phyloP scores from a whole-genome alignment of 163 green algal species.

The Scenedesmus sp. region DNA sequence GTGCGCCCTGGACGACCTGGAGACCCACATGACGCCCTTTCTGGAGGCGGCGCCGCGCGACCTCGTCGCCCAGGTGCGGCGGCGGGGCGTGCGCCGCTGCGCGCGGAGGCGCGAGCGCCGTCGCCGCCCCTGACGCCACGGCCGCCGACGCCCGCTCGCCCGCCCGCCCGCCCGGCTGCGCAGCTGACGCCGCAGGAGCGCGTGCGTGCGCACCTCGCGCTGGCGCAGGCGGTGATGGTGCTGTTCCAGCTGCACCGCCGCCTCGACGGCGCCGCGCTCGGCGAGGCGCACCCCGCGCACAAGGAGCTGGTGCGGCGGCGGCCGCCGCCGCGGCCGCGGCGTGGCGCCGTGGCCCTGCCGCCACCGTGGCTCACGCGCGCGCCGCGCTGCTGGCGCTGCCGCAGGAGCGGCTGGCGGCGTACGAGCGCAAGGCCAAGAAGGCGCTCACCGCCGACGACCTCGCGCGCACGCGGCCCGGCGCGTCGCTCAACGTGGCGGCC shows the following conservation, averaged over 20 bases:
- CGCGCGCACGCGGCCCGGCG: slow-evolving; percentile 28
- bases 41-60: slow-evolving; percentile 22
- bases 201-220: slow-evolving; percentile 17
- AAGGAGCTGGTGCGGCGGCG: slow-evolving; percentile 29
- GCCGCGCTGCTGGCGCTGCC: neutral
- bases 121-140: neutral
- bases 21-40: slow-evolving; percentile 29
- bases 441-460: slow-evolving; percentile 51
- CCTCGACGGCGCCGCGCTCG: slow-evolving; percentile 10
- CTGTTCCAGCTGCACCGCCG: slow-evolving; percentile 21
- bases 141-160: neutral
- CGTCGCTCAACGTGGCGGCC: slow-evolving; percentile 61
- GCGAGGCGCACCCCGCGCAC: slow-evolving; percentile 20
- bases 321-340: neutral
- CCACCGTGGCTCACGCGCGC: too few relatives aligned
- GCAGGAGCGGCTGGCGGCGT: slow-evolving; percentile 53
- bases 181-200: slow-evolving; percentile 33
- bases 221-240: slow-evolving; percentile 19
- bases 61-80: neutral
- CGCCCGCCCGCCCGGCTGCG: neutral
- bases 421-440: slow-evolving; percentile 61
- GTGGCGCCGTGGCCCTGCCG: too few relatives aligned
- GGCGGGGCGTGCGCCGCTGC: too few relatives aligned
- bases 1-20: slow-evolving; percentile 14
- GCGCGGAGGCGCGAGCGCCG: too few relatives aligned